These are phyloP conservation scores for Mycena galericulata DNA, from an alignment of 768 basidiomycete genomes.

Conservation along the genomic window DNA sequence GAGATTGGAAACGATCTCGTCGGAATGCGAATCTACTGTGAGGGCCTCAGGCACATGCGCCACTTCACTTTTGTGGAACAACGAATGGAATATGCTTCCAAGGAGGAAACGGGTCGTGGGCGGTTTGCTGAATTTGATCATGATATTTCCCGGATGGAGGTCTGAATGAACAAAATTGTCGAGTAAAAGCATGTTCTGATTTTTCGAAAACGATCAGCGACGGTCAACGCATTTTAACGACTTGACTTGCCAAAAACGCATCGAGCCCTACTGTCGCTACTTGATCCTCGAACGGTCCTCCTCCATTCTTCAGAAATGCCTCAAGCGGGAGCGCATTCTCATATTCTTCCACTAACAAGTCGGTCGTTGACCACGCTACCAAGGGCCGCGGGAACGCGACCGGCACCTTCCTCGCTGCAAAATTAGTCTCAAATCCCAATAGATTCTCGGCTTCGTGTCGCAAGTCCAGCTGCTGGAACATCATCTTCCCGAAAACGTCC, in stretches of 20 bases:
- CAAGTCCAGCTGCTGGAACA: constrained; percentile 94
- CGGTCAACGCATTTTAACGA: not conserved
- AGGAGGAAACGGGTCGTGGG: constrained; percentile 75
- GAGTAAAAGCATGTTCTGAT: constrained; percentile 94
- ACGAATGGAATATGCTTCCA: constrained; percentile 65
- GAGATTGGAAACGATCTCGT: constrained; percentile 78
- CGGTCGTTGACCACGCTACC: constrained; percentile 80
- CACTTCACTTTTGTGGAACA: constrained; percentile 53
- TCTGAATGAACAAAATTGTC: constrained; percentile 98
- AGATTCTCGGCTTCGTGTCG: constrained; percentile 92
- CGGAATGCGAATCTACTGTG: constrained; percentile 62
- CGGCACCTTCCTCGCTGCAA: constrained; percentile 79
- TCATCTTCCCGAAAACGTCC: constrained; percentile 94
- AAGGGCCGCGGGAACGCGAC: constrained; percentile 94
- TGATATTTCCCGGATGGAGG: constrained; percentile 94
- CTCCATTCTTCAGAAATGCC: constrained; percentile 87
- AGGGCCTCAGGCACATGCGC: constrained; percentile 39
- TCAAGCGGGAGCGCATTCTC: constrained; percentile 94
- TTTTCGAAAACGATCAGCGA: constrained; percentile 15
- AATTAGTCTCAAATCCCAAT: constrained; percentile 86
- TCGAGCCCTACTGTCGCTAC: constrained; percentile 94
- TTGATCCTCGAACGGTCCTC: constrained; percentile 89
- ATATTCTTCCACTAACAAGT: constrained; percentile 92
- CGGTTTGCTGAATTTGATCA: constrained; percentile 96
- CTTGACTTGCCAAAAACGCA: constrained; percentile 86